phyloP scores from a whole-genome alignment of 495 filamentous ascomycete species.

The Friedmanniomyces endolithicus region DNA sequence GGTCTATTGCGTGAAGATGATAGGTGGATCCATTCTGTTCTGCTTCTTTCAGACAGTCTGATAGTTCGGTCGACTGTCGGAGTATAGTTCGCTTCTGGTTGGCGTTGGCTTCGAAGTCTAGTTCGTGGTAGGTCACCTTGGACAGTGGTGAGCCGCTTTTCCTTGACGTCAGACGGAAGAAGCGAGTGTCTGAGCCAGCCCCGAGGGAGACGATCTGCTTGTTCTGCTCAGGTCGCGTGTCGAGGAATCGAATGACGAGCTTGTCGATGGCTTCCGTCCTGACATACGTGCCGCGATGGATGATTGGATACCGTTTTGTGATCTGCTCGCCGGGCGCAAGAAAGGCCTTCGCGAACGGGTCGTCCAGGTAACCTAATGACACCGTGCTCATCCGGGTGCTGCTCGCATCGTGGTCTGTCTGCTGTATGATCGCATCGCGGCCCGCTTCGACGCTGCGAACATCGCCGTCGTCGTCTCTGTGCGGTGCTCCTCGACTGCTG shows the following conservation, averaged over 20 bases:
- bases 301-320: slow-evolving; percentile 64
- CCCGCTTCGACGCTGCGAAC: background rate
- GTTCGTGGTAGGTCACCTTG: slow-evolving; percentile 68
- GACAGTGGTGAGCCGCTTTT: background rate
- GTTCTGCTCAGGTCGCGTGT: slow-evolving; percentile 15
- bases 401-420: slow-evolving; percentile 85
- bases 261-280: slow-evolving; percentile 76
- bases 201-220: slow-evolving; percentile 91
- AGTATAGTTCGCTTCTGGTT: slow-evolving; percentile 9
- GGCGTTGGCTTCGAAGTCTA: slow-evolving; percentile 69
- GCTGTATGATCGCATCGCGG: slow-evolving; percentile 57
- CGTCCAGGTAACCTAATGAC: slow-evolving; percentile 70
- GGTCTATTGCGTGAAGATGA: slow-evolving; percentile 69
- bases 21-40: slow-evolving; percentile 35
- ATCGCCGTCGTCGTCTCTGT: background rate
- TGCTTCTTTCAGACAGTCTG: slow-evolving; percentile 2
- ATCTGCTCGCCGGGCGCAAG: slow-evolving; percentile 29
- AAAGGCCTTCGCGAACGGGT: slow-evolving; percentile 62
- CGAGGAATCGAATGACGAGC: slow-evolving; percentile 62
- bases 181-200: slow-evolving; percentile 84
- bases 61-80: background rate
- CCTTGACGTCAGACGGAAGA: slow-evolving; percentile 50
- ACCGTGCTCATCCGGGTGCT: slow-evolving; percentile 81
- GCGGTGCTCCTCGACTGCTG: background rate
- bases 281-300: slow-evolving; percentile 93